Base-by-base conservation (phyloP, 2,329 filamentous ascomycete genomes). In the Aspergillus persii region DNA sequence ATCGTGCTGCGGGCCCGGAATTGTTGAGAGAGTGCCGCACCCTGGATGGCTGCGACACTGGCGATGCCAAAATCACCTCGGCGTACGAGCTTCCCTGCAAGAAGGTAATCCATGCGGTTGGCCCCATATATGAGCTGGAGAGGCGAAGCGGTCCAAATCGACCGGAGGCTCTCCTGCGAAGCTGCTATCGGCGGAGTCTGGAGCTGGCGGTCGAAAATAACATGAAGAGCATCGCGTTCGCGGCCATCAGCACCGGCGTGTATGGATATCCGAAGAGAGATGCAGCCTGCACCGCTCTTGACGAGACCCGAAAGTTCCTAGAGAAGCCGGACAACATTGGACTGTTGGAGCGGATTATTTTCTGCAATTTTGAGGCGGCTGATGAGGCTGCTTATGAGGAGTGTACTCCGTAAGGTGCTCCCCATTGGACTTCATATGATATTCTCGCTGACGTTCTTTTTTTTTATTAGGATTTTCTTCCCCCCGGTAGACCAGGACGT, bases 41-140 rank as follows among this genome's bases (percentile, higher is more conserved):
- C 0, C 81, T 97, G 2, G 72, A 81, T 51, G 90, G 92, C 53
- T 97, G 93, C 74, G 74, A 80, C 12, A 94, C 91, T 0, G 94
- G 95, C 53, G 80, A 84, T 29, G 90, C 92, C 29, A 94, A 94
- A 73, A 92, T 96, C 69, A 97, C 95, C 0, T 74, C 79, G 39
- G 94, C 87, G 8, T 92, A 95, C 75, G 69, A 85, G 0, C 80
- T 98, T 27, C 92, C 92, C 0, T 89, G 87, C 68, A 83, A 84
- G 59, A 87, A 90, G 64, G 84, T 98, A 66, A 96, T 98, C 57
- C 95, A 98, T 74, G 86, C 95, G 18, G 94, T 97, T 3, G 95
- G 95, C 0, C 95, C 95, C 0, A 76, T 96, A 31, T 97, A 93
- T 75, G 66, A 78, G 54, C 66, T 67, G 0, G 68, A 73, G 3